Conservation (phyloP, 2,329 filamentous ascomycete species). For the Tolypocladium cylindrosporum region DNA sequence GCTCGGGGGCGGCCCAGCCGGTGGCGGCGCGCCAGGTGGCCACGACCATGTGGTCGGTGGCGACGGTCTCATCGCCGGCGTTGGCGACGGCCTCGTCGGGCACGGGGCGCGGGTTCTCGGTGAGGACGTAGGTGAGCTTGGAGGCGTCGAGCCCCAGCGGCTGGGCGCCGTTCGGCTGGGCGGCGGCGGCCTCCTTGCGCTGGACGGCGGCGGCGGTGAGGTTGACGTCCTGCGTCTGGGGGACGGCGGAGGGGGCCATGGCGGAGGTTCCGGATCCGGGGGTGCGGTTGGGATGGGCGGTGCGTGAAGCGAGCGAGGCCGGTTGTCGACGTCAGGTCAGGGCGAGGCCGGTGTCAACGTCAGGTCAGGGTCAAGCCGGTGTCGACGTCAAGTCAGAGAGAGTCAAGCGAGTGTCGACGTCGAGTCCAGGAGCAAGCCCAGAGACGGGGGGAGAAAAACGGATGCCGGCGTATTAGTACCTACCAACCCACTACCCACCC, state of each 20-base stretch:
- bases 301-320: no score
- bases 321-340: no score
- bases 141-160: constrained; percentile 50
- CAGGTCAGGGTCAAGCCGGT: neutral
- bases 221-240: constrained; percentile 35
- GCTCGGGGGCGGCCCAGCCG: constrained; percentile 66
- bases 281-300: no score
- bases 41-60: constrained; percentile 85
- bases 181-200: constrained; percentile 32
- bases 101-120: constrained; percentile 38
- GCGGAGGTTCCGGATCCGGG: no score
- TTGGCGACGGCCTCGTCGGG: constrained; percentile 38
- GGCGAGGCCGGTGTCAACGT: no score
- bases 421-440: neutral
- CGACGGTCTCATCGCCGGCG: constrained; percentile 41
- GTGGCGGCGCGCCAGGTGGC: constrained; percentile 52
- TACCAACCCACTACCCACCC: no score
- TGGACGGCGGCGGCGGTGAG: constrained; percentile 41
- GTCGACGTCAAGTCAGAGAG: neutral
- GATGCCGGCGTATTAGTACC: neutral
- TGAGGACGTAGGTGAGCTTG: constrained; percentile 45
- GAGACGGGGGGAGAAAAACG: neutral
- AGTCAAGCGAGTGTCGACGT: no score
- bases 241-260: constrained; percentile 40
- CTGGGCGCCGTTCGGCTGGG: constrained; percentile 22